Evolutionary conservation across 768 basidiomycete genomes (phyloP).

Genomic region (Coprinopsis sp.): DNA sequence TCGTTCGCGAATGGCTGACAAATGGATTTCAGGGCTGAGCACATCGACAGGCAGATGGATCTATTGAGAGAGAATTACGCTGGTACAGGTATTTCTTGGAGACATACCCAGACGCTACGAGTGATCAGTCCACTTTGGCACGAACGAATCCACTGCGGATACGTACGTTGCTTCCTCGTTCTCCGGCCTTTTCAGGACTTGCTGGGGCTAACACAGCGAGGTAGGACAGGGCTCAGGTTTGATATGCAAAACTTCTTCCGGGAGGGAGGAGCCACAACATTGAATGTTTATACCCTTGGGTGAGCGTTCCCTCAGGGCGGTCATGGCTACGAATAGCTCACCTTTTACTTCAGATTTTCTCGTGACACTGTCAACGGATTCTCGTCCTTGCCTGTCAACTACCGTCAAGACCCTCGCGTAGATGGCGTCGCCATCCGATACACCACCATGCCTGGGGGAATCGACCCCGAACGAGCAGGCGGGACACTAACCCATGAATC

Average conservation of each 20-base stretch:
- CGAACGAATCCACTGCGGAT: neutral
- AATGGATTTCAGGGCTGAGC: conserved; percentile 17
- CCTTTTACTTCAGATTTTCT: conserved; percentile 22
- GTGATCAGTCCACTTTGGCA: conserved; percentile 32
- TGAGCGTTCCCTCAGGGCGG: conserved; percentile 13
- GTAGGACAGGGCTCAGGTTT: conserved; percentile 14
- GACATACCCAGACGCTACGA: conserved; percentile 22
- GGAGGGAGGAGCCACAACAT: conserved; percentile 23
- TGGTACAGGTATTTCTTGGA: conserved; percentile 27
- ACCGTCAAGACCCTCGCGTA: conserved; percentile 23
- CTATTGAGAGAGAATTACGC: conserved; percentile 30
- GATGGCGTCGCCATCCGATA: conserved; percentile 32
- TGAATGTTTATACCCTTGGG: conserved; percentile 39
- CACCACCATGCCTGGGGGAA: conserved; percentile 27
- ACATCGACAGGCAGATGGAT: conserved; percentile 26
- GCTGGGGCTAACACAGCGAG: conserved; percentile 18
- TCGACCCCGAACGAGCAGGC: conserved; percentile 25
- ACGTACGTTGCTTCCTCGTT: neutral
- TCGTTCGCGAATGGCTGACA: neutral
- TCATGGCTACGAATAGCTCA: conserved; percentile 6
- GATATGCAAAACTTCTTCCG: conserved; percentile 26
- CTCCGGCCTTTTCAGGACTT: neutral
- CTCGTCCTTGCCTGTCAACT: conserved; percentile 33
- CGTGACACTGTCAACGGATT: conserved; percentile 22
- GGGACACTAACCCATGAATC: conserved; percentile 29